Base-by-base conservation (phyloP, 768 basidiomycete genomes). In the Termitomyces sp. region DNA sequence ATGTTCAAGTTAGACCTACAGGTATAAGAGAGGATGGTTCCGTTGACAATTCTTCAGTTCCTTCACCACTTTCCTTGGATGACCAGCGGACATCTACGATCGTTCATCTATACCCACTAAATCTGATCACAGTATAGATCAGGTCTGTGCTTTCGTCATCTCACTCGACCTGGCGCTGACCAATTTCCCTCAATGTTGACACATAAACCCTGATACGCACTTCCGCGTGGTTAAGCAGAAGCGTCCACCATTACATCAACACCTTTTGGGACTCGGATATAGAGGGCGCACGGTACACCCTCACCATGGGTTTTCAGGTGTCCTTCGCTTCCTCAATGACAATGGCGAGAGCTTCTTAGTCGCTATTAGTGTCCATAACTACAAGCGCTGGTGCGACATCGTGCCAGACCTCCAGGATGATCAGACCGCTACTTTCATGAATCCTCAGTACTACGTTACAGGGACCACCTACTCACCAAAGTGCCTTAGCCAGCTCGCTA, bases 261-360 rank as follows among this genome's bases (percentile, higher is more conserved):
- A 25, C 25, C 25, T 25, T 25, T 25, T 25, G 25, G 25, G 25
- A 25, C 25, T 25, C 25, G 25, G 25, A 25, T 25, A 25, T 25
- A 25, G 25, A 25, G 25, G 25, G 25, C 25, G 25, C 25, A 25
- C 25, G 25, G 25, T 59, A 58, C 51, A 68, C 66, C 29, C 72
- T 80, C 61, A 71, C 42, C 56, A 77, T 77, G 71, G 78, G 76
- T 47, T 78, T 0, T 78, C 75, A 12, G 76, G 79, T 8, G 66
- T 68, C 8, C 51, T 43, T 43, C 42, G 42, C 12, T 43, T 43
- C 42, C 15, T 42, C 37, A 61, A 65, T 10, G 68, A 69, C 50
- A 66, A 54, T 6, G 72, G 68, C 60, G 76, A 78, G 53, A 59
- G 49, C 14, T 72, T 76, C 70, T 53, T 76, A 36, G 62, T 75